These are phyloP conservation scores for Parascedosporium putredinis DNA, from an alignment of 2,329 filamentous ascomycete species.

Conservation along the genomic window DNA sequence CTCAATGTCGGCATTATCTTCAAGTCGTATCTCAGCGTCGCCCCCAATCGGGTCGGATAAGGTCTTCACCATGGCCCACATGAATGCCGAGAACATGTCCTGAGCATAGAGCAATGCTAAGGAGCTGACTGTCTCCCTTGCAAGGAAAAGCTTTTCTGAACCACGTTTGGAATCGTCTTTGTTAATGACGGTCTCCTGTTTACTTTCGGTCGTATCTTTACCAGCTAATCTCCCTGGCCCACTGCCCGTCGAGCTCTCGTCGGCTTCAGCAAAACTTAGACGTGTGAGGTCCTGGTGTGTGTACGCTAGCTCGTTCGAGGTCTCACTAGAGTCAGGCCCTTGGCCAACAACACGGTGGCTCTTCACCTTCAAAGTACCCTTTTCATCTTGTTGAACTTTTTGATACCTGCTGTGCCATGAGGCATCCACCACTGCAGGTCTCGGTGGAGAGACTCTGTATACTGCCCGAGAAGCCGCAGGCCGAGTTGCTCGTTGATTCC, in stretches of 20 bases:
- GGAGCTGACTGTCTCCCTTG: too few relatives aligned
- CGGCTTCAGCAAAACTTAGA: too few relatives aligned
- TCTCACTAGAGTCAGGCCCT: background rate
- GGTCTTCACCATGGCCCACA: conserved; percentile 16
- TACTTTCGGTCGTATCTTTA: too few relatives aligned
- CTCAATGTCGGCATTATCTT: background rate
- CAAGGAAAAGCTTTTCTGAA: too few relatives aligned
- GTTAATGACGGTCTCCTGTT: too few relatives aligned
- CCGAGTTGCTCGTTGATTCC: conserved; percentile 2
- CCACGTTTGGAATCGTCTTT: too few relatives aligned
- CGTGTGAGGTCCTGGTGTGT: too few relatives aligned
- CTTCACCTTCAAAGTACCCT: background rate
- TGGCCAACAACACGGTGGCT: background rate
- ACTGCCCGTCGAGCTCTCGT: too few relatives aligned
- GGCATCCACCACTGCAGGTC: conserved; percentile 14
- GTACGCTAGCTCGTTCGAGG: too few relatives aligned
- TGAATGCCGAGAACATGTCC: conserved; percentile 20
- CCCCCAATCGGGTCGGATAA: conserved; percentile 6
- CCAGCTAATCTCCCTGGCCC: too few relatives aligned
- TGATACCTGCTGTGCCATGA: conserved; percentile 7
- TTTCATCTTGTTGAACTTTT: conserved; percentile 9
- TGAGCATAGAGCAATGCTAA: conserved; percentile 15
- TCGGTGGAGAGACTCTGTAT: conserved; percentile 8
- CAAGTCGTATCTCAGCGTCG: background rate
- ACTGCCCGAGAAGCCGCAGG: conserved; percentile 12